Base-by-base conservation (phyloP, 2,329 filamentous ascomycete species). In the Beauveria sp. region DNA sequence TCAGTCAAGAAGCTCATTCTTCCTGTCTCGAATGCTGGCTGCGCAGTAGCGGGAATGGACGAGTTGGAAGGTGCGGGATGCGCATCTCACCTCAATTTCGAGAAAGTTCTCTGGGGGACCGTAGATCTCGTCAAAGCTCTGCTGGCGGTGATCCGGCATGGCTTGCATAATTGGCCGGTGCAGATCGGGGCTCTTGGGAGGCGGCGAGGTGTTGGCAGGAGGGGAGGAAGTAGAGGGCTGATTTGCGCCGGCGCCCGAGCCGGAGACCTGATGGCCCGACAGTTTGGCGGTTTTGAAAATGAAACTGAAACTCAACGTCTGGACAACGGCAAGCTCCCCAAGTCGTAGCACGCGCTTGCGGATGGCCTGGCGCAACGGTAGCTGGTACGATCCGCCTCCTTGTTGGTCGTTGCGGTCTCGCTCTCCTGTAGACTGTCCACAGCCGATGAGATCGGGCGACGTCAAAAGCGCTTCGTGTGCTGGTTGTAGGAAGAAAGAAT, bases 61-160 rank as follows among this genome's bases (percentile, higher is more conserved):
- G 2, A 14, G 14, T 5, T 38, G 34, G 12, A 38, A 6, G 34
- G 34, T 38, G 14, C 9, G 18, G 18, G 9, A 7, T 18, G 42
- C 42, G 3, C 16, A 10, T 42, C 78, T 62, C 75, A 95, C 93
- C 82, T 99, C 95, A 66, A 99, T 96, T 81, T 99, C 95, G 60
- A 99, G 85, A 73, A 98, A 97, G 81, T 99, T 99, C 82, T 99
- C 95, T 6, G 95, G 95, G 53, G 93, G 91, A 16, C 93, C 95
- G 76, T 99, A 99, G 74, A 98, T 96, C 82, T 99, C 95, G 78
- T 99, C 95, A 73, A 97, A 98, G 72, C 89, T 95, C 81, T 99
- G 95, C 77, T 90, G 86, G 70, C 93, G 90, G 67, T 89, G 86
- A 72, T 87, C 85, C 53, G 85, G 85, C 79, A 88, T 84, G 65